Evolutionary conservation across 768 basidiomycete species (phyloP).

Genomic region (Trametes cubensis): DNA sequence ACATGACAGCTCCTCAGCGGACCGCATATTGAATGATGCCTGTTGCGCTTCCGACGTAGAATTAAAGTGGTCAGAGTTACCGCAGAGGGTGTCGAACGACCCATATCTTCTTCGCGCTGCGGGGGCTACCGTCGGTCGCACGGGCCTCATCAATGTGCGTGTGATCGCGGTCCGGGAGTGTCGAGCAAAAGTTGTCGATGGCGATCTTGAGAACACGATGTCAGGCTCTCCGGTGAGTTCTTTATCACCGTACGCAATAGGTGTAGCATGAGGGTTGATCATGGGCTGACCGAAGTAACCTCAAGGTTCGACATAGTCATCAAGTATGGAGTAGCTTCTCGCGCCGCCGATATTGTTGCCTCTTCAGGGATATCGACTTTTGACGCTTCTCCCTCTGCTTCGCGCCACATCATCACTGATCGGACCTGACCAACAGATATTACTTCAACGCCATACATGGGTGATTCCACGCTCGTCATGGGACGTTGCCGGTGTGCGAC

Average conservation of each 20-base stretch:
- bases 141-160: not conserved
- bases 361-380: not conserved
- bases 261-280: too few species aligned
- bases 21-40: slow-evolving; percentile 13
- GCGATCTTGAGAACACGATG: slow-evolving; percentile 2
- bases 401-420: slow-evolving; percentile 17
- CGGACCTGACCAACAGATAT: slow-evolving; percentile 13
- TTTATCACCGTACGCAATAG: too few species aligned
- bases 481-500: not conserved
- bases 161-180: slow-evolving; percentile 2
- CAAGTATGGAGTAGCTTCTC: too few species aligned
- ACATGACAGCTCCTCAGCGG: not conserved
- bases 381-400: slow-evolving; percentile 1
- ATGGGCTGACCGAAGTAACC: too few species aligned
- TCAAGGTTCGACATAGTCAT: too few species aligned
- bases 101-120: slow-evolving; percentile 2
- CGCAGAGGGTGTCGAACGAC: slow-evolving; percentile 1
- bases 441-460: not conserved
- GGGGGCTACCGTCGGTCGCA: not conserved
- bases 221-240: too few species aligned
- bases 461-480: not conserved
- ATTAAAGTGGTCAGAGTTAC: not conserved
- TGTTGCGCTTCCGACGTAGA: not conserved
- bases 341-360: not conserved
- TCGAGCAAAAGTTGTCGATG: not conserved